A percentile compares a stretch with the other conserved stretches of the same genome.
Evolutionary conservation across 805 yeast species (phyloP).

Genomic region (Sungouiella thailandica): DNA sequence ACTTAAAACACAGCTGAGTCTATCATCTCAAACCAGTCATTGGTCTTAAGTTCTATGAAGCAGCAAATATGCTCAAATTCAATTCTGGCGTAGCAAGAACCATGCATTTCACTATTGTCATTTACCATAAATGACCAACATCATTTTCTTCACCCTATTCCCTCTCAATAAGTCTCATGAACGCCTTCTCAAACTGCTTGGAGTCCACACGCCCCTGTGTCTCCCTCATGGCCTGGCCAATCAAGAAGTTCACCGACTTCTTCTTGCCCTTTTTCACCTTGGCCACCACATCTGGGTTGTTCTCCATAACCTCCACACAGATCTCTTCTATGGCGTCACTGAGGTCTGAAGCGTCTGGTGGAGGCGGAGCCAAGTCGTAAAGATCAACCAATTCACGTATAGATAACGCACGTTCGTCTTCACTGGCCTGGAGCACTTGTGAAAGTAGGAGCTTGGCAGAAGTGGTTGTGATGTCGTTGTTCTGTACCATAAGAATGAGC

Average conservation of each 20-base stretch:
- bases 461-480: constrained; percentile 50
- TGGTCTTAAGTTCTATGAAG: too few species aligned
- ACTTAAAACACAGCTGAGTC: too few species aligned
- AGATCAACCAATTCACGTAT: constrained; percentile 48
- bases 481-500: constrained; percentile 46
- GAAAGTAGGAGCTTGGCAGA: constrained; percentile 63
- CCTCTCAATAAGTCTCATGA: constrained; percentile 20
- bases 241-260: constrained; percentile 65
- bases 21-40: too few species aligned
- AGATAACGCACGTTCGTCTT: constrained; percentile 22
- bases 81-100: too few species aligned
- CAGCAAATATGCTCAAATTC: too few species aligned
- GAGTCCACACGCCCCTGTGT: constrained; percentile 61
- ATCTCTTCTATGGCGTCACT: constrained; percentile 30
- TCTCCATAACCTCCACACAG: constrained; percentile 42
- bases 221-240: constrained; percentile 81
- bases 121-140: too few species aligned
- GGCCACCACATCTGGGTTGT: constrained; percentile 50
- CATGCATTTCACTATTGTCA: too few species aligned
- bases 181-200: constrained; percentile 21
- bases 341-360: constrained; percentile 27
- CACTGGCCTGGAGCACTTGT: constrained; percentile 52
- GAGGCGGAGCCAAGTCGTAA: constrained; percentile 41
- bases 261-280: constrained; percentile 56
- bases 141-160: too few species aligned